Evolutionary conservation across 192 early-diverging fungal genomes (phyloP).

Genomic region (Coemansia sp.): DNA sequence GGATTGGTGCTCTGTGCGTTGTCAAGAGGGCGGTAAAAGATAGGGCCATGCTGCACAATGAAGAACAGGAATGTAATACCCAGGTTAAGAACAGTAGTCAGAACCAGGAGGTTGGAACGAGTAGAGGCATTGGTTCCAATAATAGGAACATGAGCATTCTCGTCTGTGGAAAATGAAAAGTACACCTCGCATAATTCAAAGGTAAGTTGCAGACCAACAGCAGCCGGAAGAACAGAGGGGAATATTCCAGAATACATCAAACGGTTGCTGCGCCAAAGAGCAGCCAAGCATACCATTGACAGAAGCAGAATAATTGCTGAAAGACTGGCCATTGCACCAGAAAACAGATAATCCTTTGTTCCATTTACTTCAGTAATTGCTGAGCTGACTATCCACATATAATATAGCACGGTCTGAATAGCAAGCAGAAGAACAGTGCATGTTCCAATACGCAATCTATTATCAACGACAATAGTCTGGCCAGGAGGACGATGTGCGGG

Average conservation of each 20-base stretch:
- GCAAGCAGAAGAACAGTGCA: neutral
- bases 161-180: slow-evolving; percentile 24
- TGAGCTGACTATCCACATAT: neutral
- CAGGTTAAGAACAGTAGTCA: neutral
- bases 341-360: neutral
- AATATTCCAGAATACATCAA: slow-evolving; percentile 17
- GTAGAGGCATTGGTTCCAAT: slow-evolving; percentile 1
- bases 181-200: slow-evolving; percentile 8
- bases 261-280: slow-evolving; percentile 12
- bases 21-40: slow-evolving; percentile 11
- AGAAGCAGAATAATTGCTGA: neutral
- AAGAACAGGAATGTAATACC: neutral
- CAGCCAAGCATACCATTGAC: neutral
- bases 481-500: slow-evolving; percentile 30
- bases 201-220: neutral
- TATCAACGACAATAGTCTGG: slow-evolving; percentile 21
- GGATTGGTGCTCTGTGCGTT: neutral
- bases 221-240: slow-evolving; percentile 4
- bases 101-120: slow-evolving; percentile 7
- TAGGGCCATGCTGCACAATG: slow-evolving; percentile 12
- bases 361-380: neutral
- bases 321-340: neutral
- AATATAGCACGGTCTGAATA: neutral
- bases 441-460: slow-evolving; percentile 13
- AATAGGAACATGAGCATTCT: slow-evolving; percentile 5